Base-by-base conservation (phyloP, 371 early-diverging fungal genomes). In the Cokeromyces recurvatus region DNA sequence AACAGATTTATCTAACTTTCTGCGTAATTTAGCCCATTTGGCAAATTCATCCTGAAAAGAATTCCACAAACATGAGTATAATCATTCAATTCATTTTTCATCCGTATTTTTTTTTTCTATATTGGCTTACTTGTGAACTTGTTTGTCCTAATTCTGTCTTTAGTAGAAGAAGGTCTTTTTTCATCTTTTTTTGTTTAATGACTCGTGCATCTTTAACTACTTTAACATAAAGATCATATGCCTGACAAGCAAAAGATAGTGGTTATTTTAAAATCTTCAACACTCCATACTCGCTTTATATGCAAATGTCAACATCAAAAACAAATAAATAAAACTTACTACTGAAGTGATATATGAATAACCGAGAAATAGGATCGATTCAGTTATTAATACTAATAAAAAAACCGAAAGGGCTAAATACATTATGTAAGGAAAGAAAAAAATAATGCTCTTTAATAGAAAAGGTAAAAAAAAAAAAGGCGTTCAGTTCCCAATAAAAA, bases 21-120 rank as follows among this genome's bases (percentile, higher is more conserved):
- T 78, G 35, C 92, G 78, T 60, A 93, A 67, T 68, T 90, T 93
- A 34, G 95, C 96, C 96, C 96, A 95, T 62, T 86, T 87, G 15
- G 96, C 91, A 79, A 95, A 95, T 64, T 94, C 86, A 64, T 94
- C 93, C 81, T 87, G 53, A 43, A n/a, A 24, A 43, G 11, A 8
- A 8, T 8, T 11, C 29, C 29, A 29, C 5, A 29, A 29, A 5
- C 5, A 11, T 29, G 29, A 11, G 29, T 29, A 8, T 5, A 29
- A 29, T n/a, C n/a, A n/a, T n/a, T n/a, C n/a, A 25, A 32, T 20
- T 29, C 16, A 53, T 27, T 15, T 38, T 27, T 4, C 38, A 17
- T 34, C 32, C 24, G 19, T n/a, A n/a, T n/a, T n/a, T n/a, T n/a
- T n/a, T n/a, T n/a, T n/a, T n/a, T n/a, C n/a, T n/a, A n/a, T n/a